Evolutionary conservation across 1,284 basidiomycete species (phyloP), one percentile per base, ranked within the genome.

Genomic region (Microstroma glucosiphilum): DNA sequence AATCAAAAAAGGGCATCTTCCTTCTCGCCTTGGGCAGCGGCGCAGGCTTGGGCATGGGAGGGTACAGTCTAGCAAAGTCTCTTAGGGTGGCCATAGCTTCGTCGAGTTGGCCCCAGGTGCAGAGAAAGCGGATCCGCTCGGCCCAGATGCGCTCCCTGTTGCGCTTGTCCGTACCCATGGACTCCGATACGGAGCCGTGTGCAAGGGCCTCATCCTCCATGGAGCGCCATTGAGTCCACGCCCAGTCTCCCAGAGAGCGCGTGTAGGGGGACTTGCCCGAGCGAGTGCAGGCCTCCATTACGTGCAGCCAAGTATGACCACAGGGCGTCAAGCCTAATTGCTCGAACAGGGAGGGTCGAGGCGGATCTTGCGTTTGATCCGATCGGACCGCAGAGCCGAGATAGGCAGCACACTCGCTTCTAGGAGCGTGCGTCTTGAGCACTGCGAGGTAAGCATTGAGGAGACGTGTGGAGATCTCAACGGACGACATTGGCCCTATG

Each of bases 361-460:
- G 30, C 30, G 30, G 30, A 9, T 37, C 30, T 37, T 37, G 30
- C 30, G 30, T 37, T 37, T 37, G 4, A 37, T 37, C 30, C 4
- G 30, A 37, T 3, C 30, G 30, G 30, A 37, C 30, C 30, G 30
- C 30, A 3, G 30, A 4, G 30, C 9, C 30, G 9, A 37, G 30
- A 37, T 37, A 37, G 30, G 30, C 30, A 37, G 30, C 30, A 9
- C 30, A 37, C 82, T 46, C 89, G 77, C 1, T 83, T 80, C 0
- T 84, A 40, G 15, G 80, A 70, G 75, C 82, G 81, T 60, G 78
- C 4, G 68, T 60, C 59, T 81, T 78, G 68, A 88, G 85, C 0
- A 92, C 87, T 1, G 89, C 85, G 43, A 96, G 80, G 76, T 91
- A 96, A 0, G 91, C 86, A 73, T 91, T 91, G 67, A 93, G 75